Conservation (phyloP, 495 filamentous ascomycete genomes). For the Aspergillus cavernicola region DNA sequence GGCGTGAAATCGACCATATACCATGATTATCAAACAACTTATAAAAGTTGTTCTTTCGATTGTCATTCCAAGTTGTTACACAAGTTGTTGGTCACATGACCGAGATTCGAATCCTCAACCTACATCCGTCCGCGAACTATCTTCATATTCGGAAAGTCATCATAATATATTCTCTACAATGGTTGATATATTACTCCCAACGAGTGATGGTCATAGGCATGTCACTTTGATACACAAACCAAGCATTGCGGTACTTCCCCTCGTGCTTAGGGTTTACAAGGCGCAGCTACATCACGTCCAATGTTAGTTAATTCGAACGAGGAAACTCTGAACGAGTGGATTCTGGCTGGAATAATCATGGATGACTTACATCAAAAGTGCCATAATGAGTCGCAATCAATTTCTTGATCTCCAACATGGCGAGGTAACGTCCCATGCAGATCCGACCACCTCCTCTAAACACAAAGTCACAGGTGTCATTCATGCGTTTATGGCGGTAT, state of each 20-base stretch:
- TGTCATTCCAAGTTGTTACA: too few species aligned
- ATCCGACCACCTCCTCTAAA: slow-evolving; percentile 65
- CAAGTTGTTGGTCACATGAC: neutral
- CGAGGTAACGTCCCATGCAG: slow-evolving; percentile 72
- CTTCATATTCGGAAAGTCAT: too few species aligned
- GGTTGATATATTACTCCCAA: neutral
- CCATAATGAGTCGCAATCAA: slow-evolving; percentile 68
- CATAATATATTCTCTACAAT: too few species aligned
- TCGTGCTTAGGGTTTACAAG: slow-evolving; percentile 25
- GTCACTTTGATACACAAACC: slow-evolving; percentile 33
- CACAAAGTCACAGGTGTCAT: slow-evolving; percentile 34
- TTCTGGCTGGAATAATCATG: too few species aligned
- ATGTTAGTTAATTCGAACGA: neutral
- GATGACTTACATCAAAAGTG: slow-evolving; percentile 55
- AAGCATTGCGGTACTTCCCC: slow-evolving; percentile 28
- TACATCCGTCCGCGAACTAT: too few species aligned
- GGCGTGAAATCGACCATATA: too few species aligned
- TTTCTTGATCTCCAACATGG: slow-evolving; percentile 75
- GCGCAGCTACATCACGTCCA: slow-evolving; percentile 25
- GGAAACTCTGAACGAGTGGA: neutral
- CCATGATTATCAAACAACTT: too few species aligned
- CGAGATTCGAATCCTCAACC: too few species aligned
- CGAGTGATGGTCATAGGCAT: slow-evolving; percentile 28
- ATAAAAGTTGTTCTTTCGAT: too few species aligned
- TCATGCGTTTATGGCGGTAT: slow-evolving; percentile 37